Percentiles rank a stretch among this genome's conserved stretches.
phyloP scores from a whole-genome alignment of 2,329 filamentous ascomycete genomes.

The Fusarium proliferatum region DNA sequence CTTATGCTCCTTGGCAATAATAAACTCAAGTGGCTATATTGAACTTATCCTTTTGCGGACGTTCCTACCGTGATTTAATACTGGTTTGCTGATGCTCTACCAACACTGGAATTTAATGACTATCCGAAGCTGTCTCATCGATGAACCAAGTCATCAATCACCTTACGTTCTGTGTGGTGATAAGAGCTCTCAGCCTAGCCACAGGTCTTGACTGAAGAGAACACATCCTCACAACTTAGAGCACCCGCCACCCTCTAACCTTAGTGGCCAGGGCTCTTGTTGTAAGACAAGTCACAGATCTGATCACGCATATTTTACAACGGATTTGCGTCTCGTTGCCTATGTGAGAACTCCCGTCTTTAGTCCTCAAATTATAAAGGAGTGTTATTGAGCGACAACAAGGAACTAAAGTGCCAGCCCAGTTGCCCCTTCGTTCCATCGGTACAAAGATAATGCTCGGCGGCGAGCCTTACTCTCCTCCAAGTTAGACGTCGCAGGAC shows the following conservation, averaged over 20 bases:
- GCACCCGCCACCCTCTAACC: rapidly evolving
- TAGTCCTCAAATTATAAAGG: not conserved
- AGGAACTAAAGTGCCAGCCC: not conserved
- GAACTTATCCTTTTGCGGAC: no score
- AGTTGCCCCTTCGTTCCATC: not conserved
- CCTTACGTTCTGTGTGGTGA: not conserved
- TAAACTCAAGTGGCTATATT: not conserved
- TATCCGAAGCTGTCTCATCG: no score
- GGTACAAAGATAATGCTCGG: not conserved
- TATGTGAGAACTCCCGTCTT: not conserved
- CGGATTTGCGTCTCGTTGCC: not conserved
- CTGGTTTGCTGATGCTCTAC: no score
- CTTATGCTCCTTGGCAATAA: not conserved
- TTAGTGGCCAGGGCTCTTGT: not conserved
- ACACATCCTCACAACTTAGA: rapidly evolving
- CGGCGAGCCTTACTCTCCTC: not conserved
- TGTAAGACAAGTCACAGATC: rapidly evolving
- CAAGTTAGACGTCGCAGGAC: not conserved
- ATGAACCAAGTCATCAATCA: no score
- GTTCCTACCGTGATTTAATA: no score
- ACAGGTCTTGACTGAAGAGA: no score
- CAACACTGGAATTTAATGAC: no score
- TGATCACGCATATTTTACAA: rapidly evolving
- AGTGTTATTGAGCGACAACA: rapidly evolving
- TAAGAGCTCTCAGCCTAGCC: no score